These are phyloP conservation scores for Clonostachys sp. DNA, from an alignment of 2,329 filamentous ascomycete genomes.

Conservation along the genomic window DNA sequence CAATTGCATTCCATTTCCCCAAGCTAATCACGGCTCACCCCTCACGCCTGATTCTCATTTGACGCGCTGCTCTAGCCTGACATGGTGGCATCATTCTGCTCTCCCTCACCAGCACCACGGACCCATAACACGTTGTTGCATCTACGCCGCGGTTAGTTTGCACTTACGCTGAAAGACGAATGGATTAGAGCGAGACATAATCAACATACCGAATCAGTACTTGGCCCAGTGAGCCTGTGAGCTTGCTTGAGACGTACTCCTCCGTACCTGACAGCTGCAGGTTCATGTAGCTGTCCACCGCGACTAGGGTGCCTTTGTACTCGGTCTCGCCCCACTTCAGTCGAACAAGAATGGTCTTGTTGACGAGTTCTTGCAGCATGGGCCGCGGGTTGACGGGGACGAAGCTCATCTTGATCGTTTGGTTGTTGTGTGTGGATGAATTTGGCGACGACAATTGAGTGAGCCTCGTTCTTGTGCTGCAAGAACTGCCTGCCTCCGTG, in stretches of 20 bases:
- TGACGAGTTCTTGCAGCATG: slow-evolving; percentile 89
- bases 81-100: slow-evolving; percentile 53
- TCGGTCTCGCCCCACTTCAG: slow-evolving; percentile 98
- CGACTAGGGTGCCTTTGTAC: slow-evolving; percentile 90
- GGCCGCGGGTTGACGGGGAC: slow-evolving; percentile 95
- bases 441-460: no score
- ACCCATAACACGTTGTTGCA: slow-evolving; percentile 99
- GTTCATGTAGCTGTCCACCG: slow-evolving; percentile 98
- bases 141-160: slow-evolving; percentile 33
- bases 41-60: no score
- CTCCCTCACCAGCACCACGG: slow-evolving; percentile 48
- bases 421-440: no score
- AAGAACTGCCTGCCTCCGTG: no score
- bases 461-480: no score
- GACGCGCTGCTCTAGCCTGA: slow-evolving; percentile 30
- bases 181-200: not conserved
- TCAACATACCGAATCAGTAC: slow-evolving; percentile 75
- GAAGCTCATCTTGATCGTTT: slow-evolving; percentile 45
- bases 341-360: slow-evolving; percentile 85
- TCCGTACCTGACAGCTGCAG: slow-evolving; percentile 87
- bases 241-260: slow-evolving; percentile 87
- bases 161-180: not conserved
- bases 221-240: slow-evolving; percentile 79
- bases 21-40: no score
- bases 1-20: no score